Evolutionary conservation across 306 rosid species (phyloP).

Genomic region (Potentilla sterilis): DNA sequence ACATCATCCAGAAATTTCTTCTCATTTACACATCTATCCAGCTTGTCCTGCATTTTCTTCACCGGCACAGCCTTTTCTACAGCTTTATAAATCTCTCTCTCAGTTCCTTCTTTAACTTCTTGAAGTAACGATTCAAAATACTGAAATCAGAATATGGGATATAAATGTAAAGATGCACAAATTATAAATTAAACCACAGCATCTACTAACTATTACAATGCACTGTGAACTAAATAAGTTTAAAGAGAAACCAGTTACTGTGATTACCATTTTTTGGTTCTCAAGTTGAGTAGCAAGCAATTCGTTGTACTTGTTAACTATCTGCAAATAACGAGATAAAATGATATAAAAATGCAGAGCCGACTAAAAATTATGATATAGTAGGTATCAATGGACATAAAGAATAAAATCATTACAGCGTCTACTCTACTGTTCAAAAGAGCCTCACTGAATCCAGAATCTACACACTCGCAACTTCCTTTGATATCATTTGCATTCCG

Average conservation of each 20-base stretch:
- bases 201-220: constrained; percentile 7
- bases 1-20: constrained; percentile 83
- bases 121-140: constrained; percentile 85
- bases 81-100: constrained; percentile 59
- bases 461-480: constrained; percentile 67
- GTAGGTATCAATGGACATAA: constrained; percentile 16
- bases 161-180: not conserved
- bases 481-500: constrained; percentile 47
- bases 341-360: constrained; percentile 17
- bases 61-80: constrained; percentile 65
- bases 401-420: constrained; percentile 58
- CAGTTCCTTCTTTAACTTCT: constrained; percentile 85
- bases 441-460: constrained; percentile 71
- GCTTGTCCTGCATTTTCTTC: constrained; percentile 78
- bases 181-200: not conserved
- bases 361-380: constrained; percentile 3
- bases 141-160: constrained; percentile 39
- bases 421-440: constrained; percentile 88
- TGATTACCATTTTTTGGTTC: constrained; percentile 72
- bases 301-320: constrained; percentile 88
- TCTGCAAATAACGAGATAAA: constrained; percentile 45
- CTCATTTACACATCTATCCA: constrained; percentile 71
- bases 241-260: not conserved
- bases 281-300: constrained; percentile 88
- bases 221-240: not conserved